Evolutionary conservation across 2,329 filamentous ascomycete genomes (phyloP).

Genomic region (Malbranchea zuffiana): DNA sequence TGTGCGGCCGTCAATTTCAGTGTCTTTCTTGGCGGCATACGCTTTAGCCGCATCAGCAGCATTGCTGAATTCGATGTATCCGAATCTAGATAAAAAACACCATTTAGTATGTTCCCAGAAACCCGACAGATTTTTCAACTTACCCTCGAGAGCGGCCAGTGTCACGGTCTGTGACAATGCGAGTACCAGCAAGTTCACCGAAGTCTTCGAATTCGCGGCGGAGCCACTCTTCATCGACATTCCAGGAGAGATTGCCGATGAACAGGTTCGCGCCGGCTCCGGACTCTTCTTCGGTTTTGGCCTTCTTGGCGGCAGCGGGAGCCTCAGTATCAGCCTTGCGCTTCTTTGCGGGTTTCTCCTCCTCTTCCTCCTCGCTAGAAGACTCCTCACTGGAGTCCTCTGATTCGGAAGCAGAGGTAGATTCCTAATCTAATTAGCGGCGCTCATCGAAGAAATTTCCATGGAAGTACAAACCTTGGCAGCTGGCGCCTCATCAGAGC

Average conservation of each 20-base stretch:
- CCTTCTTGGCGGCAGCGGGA: conserved; percentile 54
- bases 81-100: conserved; percentile 47
- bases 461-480: conserved; percentile 20
- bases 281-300: conserved; percentile 31
- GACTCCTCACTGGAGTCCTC: conserved; percentile 24
- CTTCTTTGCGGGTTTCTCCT: conserved; percentile 25
- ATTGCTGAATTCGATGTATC: conserved; percentile 77
- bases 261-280: conserved; percentile 60
- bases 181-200: conserved; percentile 59
- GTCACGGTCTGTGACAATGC: conserved; percentile 74
- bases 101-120: not conserved
- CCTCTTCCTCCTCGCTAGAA: conserved; percentile 22
- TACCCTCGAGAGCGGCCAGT: conserved; percentile 73
- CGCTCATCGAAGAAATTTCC: not conserved
- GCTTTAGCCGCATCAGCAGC: conserved; percentile 59
- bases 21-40: conserved; percentile 61
- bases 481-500: conserved; percentile 4
- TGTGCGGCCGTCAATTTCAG: conserved; percentile 61
- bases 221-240: conserved; percentile 73
- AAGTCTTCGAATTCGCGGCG: conserved; percentile 70
- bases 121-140: conserved; percentile 17
- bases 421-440: conserved; percentile 8
- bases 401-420: conserved; percentile 12
- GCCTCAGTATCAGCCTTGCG: conserved; percentile 40
- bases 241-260: conserved; percentile 84